These are phyloP conservation scores for Aspergillus awamori DNA, from an alignment of 2,329 filamentous ascomycete species.

Conservation along the genomic window DNA sequence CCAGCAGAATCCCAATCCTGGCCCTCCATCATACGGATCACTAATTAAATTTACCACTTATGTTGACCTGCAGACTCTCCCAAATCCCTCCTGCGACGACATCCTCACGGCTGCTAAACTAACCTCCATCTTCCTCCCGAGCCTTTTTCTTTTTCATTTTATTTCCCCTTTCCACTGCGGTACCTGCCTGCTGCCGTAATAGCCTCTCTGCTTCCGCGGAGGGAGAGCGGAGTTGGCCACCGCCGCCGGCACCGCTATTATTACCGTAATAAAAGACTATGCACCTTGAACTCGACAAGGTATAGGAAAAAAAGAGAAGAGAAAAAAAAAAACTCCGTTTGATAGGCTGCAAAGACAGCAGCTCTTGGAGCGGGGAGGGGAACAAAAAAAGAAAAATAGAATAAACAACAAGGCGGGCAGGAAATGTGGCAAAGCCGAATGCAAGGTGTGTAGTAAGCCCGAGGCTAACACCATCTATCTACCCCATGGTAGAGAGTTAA, in stretches of 20 bases:
- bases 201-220: not conserved
- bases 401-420: not conserved
- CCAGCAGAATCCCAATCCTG: slow-evolving; percentile 1
- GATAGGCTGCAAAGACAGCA: not conserved
- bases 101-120: not conserved
- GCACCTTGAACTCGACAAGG: not conserved
- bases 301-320: not conserved
- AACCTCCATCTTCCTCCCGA: not conserved
- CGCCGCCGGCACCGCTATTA: not conserved
- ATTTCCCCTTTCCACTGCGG: no score
- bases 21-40: slow-evolving; percentile 6
- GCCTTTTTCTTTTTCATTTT: no score
- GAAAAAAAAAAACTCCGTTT: not conserved
- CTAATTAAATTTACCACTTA: slow-evolving; percentile 7
- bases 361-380: not conserved
- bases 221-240: not conserved
- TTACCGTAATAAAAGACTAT: not conserved
- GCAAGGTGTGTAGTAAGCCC: slow-evolving; percentile 12
- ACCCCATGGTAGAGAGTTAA: slow-evolving; percentile 7
- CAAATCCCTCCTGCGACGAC: not conserved
- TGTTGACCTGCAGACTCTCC: not conserved
- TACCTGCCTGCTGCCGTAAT: not conserved
- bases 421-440: not conserved
- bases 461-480: slow-evolving; percentile 1
- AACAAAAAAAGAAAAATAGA: not conserved